Percentiles rank a stretch among this genome's conserved stretches.
Evolutionary conservation across 176 grass and related monocot species (phyloP).

Genomic region (Triticum timopheevii): DNA sequence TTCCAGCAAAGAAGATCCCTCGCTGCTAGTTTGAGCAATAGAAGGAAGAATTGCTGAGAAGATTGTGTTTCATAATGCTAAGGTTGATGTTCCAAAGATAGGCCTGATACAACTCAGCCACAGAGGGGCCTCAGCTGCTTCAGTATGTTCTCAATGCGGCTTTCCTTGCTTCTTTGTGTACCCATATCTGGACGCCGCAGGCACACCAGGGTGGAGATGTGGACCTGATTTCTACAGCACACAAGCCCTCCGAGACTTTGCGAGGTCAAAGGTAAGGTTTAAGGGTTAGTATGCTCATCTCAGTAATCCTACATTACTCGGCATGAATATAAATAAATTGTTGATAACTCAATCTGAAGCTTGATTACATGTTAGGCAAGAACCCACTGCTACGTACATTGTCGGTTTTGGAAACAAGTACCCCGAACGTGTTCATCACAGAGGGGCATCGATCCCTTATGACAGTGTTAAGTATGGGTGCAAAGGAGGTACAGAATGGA

Average conservation of each 20-base stretch:
- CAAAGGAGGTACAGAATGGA: slow-evolving; percentile 86
- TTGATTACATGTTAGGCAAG: slow-evolving; percentile 83
- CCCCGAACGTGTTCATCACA: slow-evolving; percentile 73
- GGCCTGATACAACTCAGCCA: slow-evolving; percentile 84
- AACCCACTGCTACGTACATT: slow-evolving; percentile 51
- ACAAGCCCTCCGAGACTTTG: slow-evolving; percentile 76
- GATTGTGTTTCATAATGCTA: no score
- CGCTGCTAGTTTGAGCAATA: no score
- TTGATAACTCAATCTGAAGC: slow-evolving; percentile 39
- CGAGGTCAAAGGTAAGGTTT: slow-evolving; percentile 61
- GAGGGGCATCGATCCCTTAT: slow-evolving; percentile 82
- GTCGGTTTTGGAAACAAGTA: slow-evolving; percentile 82
- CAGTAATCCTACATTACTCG: slow-evolving; percentile 1
- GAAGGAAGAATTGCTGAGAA: no score
- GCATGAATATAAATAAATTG: not conserved
- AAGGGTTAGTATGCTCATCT: not conserved
- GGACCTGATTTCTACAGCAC: slow-evolving; percentile 83
- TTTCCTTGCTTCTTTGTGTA: slow-evolving; percentile 82
- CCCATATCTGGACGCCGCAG: slow-evolving; percentile 67
- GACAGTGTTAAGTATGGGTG: slow-evolving; percentile 82
- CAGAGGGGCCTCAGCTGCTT: slow-evolving; percentile 63
- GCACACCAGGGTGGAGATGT: slow-evolving; percentile 89
- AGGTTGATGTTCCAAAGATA: not conserved
- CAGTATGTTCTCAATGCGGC: slow-evolving; percentile 84
- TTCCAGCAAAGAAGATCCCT: no score